phyloP scores from a whole-genome alignment of 1,284 basidiomycete species.

The Irpex sp. region DNA sequence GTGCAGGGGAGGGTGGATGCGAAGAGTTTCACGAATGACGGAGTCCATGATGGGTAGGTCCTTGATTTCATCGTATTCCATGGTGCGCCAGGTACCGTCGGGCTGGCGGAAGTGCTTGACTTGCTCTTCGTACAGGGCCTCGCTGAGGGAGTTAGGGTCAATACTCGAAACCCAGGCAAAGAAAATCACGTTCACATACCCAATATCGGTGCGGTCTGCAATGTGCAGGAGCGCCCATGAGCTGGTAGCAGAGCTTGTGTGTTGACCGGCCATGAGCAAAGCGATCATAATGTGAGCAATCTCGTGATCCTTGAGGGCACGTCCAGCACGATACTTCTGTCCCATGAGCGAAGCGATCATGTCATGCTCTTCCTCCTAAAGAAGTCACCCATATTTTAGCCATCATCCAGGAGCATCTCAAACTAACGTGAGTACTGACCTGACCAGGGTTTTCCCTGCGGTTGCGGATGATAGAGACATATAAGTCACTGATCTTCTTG shows the following conservation, averaged over 20 bases:
- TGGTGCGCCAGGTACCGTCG: slow-evolving; percentile 74
- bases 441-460: slow-evolving; percentile 54
- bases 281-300: slow-evolving; percentile 98
- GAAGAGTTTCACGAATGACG: slow-evolving; percentile 89
- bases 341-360: slow-evolving; percentile 89
- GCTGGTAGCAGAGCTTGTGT: slow-evolving; percentile 90
- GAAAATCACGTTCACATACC: slow-evolving; percentile 42
- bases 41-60: slow-evolving; percentile 82
- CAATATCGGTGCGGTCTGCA: slow-evolving; percentile 73
- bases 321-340: slow-evolving; percentile 85
- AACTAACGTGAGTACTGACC: slow-evolving; percentile 21
- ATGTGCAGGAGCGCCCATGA: slow-evolving; percentile 93
- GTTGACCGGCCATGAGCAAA: slow-evolving; percentile 95
- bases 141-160: slow-evolving; percentile 34
- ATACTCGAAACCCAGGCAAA: background rate
- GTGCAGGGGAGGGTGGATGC: slow-evolving; percentile 91
- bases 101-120: slow-evolving; percentile 75
- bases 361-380: slow-evolving; percentile 69
- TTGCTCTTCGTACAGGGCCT: slow-evolving; percentile 86
- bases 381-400: background rate
- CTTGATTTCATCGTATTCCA: slow-evolving; percentile 87
- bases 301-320: slow-evolving; percentile 78
- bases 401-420: background rate
- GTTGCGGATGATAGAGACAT: slow-evolving; percentile 81
- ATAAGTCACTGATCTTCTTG: slow-evolving; percentile 92